A percentile compares a stretch with the other conserved stretches of the same genome.
Conservation (phyloP, 768 basidiomycete species). For the Termitomyces sp. region DNA sequence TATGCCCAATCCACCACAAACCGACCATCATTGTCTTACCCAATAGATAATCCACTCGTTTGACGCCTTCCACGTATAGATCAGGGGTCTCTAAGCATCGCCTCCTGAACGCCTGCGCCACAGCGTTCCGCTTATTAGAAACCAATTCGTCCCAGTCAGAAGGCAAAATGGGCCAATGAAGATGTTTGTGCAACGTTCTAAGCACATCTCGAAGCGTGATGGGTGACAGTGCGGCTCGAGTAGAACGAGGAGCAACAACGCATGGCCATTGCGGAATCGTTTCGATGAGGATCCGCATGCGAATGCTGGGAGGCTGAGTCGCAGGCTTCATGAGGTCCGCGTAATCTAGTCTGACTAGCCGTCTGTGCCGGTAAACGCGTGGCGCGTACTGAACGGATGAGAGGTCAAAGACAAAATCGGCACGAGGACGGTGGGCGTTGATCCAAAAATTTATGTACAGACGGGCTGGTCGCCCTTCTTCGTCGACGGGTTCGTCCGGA, state of each 20-base stretch:
- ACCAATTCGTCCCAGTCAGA: constrained; percentile 30
- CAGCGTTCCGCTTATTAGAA: constrained; percentile 21
- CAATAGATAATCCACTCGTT: constrained; percentile 54
- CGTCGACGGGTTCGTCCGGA: neutral
- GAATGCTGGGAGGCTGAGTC: constrained; percentile 47
- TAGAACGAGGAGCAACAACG: constrained; percentile 35
- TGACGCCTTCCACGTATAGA: constrained; percentile 38
- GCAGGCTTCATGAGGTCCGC: constrained; percentile 38
- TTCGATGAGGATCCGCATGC: constrained; percentile 52
- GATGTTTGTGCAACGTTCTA: constrained; percentile 37
- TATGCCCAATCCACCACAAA: constrained; percentile 31
- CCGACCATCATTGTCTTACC: constrained; percentile 46
- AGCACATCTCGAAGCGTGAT: constrained; percentile 58
- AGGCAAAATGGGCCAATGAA: constrained; percentile 40
- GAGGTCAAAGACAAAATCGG: constrained; percentile 52
- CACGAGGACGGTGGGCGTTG: constrained; percentile 40
- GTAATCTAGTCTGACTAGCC: constrained; percentile 22
- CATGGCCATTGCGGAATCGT: constrained; percentile 56
- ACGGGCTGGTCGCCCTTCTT: neutral
- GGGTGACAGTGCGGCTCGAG: constrained; percentile 40
- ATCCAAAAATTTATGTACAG: constrained; percentile 45
- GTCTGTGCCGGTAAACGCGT: constrained; percentile 28
- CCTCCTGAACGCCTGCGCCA: constrained; percentile 30
- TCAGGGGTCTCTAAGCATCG: constrained; percentile 27
- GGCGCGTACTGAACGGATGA: constrained; percentile 45